Conservation (phyloP, 208 protist genomes). For the Balamuthia mandrillaris region DNA sequence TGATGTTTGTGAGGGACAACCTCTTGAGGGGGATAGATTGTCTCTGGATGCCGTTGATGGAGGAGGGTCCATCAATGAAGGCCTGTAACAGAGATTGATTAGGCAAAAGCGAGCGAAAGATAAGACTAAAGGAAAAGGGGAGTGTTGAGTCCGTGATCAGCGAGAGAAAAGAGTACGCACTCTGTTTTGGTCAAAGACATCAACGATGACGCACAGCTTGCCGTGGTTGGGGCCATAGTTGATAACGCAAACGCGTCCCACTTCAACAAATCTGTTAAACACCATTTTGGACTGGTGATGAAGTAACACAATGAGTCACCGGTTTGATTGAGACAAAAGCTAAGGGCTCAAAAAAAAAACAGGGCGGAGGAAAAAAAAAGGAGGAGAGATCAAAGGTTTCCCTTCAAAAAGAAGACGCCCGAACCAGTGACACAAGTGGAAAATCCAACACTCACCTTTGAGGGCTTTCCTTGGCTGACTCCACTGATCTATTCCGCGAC, state of each 20-base stretch:
- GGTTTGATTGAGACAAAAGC: no score
- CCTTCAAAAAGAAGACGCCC: no score
- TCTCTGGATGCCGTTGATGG: conserved; percentile 48
- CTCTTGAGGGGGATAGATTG: conserved; percentile 52
- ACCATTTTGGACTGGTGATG: no score
- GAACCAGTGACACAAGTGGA: no score
- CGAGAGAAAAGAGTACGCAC: conserved; percentile 8
- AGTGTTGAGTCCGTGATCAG: background rate
- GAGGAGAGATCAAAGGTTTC: no score
- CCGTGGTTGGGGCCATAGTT: conserved; percentile 46
- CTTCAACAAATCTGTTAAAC: conserved; percentile 54
- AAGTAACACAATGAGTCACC: no score
- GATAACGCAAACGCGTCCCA: conserved; percentile 59
- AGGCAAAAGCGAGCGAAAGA: background rate
- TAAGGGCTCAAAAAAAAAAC: no score
- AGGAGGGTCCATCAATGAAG: conserved; percentile 54
- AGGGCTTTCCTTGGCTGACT: no score
- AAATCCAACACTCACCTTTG: no score
- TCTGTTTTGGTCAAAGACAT: conserved; percentile 58
- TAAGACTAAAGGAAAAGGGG: background rate
- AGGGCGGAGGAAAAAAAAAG: no score
- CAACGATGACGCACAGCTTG: conserved; percentile 52
- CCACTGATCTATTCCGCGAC: no score
- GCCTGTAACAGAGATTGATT: background rate
- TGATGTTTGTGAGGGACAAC: conserved; percentile 46